phyloP scores from a whole-genome alignment of 345 rosid genomes.

The Aquilaria sinensis region DNA sequence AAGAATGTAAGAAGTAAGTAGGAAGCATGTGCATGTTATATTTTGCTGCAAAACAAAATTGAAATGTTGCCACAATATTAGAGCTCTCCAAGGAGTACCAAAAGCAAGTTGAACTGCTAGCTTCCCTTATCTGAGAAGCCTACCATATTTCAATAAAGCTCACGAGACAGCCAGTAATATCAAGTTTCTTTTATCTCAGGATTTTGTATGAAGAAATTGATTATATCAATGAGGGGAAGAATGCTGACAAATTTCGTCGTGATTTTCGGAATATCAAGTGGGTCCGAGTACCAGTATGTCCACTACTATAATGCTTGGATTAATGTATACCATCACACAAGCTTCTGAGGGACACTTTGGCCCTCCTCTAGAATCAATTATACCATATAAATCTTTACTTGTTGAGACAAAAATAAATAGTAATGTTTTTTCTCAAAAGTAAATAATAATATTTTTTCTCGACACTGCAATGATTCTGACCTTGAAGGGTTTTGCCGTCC shows the following conservation, averaged over 20 bases:
- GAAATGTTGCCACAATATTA: neutral
- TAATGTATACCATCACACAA: too few relatives aligned
- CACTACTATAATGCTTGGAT: slow-evolving; percentile 11
- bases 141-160: neutral
- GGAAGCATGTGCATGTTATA: neutral
- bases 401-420: too few relatives aligned
- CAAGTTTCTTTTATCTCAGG: slow-evolving; percentile 38
- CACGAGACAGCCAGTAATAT: neutral
- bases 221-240: slow-evolving; percentile 92
- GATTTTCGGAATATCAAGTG: slow-evolving; percentile 90
- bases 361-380: too few relatives aligned
- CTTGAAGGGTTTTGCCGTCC: neutral
- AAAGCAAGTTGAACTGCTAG: too few relatives aligned
- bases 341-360: too few relatives aligned
- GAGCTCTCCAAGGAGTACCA: too few relatives aligned
- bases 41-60: slow-evolving; percentile 4
- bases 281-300: slow-evolving; percentile 93
- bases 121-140: too few relatives aligned
- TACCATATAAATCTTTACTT: too few relatives aligned
- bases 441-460: too few relatives aligned
- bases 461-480: too few relatives aligned
- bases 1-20: slow-evolving; percentile 86
- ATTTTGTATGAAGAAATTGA: slow-evolving; percentile 91
- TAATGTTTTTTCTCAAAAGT: too few relatives aligned
- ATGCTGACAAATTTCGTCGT: slow-evolving; percentile 82